A percentile compares a stretch with the other conserved stretches of the same genome.
Conservation (phyloP, 2,329 filamentous ascomycete genomes). For the Pseudocercospora macadamiae region DNA sequence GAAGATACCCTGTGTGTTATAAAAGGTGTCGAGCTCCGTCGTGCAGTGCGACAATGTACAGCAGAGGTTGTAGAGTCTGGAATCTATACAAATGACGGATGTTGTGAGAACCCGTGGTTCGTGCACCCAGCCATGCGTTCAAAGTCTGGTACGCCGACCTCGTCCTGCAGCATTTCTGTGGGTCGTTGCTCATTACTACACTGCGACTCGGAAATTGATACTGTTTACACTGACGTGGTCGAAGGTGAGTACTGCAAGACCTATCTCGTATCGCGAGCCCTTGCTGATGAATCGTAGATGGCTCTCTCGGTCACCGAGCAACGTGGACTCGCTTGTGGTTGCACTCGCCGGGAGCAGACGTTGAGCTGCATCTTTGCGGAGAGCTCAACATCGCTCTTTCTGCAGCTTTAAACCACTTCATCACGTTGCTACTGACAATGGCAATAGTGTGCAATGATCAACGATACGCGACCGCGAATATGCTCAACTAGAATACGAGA, state of each 20-base stretch:
- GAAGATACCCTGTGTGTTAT: conserved; percentile 3
- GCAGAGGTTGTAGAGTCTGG: not conserved
- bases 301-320: too few relatives aligned
- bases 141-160: too few relatives aligned
- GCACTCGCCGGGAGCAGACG: not conserved
- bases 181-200: not conserved
- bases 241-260: not conserved
- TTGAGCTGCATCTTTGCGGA: not conserved
- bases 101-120: not conserved
- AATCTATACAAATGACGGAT: not conserved
- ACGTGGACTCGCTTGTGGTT: too few relatives aligned
- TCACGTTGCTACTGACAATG: too few relatives aligned
- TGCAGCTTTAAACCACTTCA: not conserved
- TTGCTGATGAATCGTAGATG: too few relatives aligned
- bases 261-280: not conserved
- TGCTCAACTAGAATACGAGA: not conserved
- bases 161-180: not conserved
- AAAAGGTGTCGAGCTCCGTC: not conserved
- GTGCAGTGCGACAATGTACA: not conserved
- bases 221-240: not conserved
- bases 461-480: not conserved
- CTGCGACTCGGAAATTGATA: not conserved
- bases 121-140: not conserved
- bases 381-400: not conserved
- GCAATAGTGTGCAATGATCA: too few relatives aligned